phyloP scores from a whole-genome alignment of 169 alveolate genomes.

The Sarcocystis neurona region DNA sequence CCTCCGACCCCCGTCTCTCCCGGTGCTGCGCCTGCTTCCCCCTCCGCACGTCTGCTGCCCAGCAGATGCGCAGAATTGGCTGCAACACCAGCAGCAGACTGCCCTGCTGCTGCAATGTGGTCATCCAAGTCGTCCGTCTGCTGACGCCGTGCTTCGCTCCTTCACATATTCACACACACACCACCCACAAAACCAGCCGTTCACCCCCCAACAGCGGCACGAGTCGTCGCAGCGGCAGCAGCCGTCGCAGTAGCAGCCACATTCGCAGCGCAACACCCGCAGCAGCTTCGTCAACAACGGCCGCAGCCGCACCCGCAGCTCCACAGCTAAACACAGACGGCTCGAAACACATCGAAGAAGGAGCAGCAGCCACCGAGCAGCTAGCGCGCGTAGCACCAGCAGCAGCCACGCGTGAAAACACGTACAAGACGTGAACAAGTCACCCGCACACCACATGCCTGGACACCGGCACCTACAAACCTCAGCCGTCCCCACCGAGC shows the following conservation, averaged over 20 bases:
- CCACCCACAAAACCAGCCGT: not conserved
- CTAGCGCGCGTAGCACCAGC: too few relatives aligned
- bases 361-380: too few relatives aligned
- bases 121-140: slow-evolving; percentile 38
- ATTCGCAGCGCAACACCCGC: not conserved
- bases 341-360: too few relatives aligned
- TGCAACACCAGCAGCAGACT: not conserved
- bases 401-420: too few relatives aligned
- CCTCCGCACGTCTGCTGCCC: slow-evolving; percentile 23
- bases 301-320: too few relatives aligned
- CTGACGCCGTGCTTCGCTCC: slow-evolving; percentile 20
- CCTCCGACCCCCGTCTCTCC: slow-evolving; percentile 36
- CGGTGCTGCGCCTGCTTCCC: slow-evolving; percentile 31
- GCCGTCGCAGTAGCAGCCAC: not conserved
- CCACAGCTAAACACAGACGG: too few relatives aligned
- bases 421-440: too few relatives aligned
- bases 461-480: too few relatives aligned
- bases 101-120: not conserved
- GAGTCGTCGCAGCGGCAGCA: not conserved
- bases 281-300: too few relatives aligned
- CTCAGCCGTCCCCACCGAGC: too few relatives aligned
- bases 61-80: too few relatives aligned
- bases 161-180: not conserved
- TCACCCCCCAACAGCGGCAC: not conserved
- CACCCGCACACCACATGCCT: too few relatives aligned